Evolutionary conservation across 495 filamentous ascomycete species (phyloP), one percentile per base, ranked within the genome.

Genomic region (Hypoxylon fuscum): DNA sequence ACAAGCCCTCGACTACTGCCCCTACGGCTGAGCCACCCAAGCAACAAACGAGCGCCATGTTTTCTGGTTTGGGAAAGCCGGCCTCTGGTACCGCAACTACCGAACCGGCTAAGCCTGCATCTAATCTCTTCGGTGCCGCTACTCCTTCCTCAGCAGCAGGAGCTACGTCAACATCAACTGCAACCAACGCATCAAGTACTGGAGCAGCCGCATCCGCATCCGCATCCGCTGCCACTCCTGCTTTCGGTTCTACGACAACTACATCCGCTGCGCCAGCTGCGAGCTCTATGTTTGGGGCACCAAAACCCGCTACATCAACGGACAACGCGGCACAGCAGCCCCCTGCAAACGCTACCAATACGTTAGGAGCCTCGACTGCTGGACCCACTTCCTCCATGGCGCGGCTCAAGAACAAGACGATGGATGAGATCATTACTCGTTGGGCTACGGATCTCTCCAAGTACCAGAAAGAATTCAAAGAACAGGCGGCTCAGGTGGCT

Each of bases 401-500:
- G 1, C 91, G 95, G 10, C 79, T 99, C 17, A 96, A 96, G 79
- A 96, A 96, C 72, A 98, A 96, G 78, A 96, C 94, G 1, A 98
- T 99, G 94, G 95, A 98, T 68, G 96, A 99, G 72, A 98, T 99
- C 64, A 92, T 99, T 68, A 97, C 90, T n/a, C 86, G 91, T 14
- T 99, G 96, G 96, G 95, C 95, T 0, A 89, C 91, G 0, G 95
- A 98, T 70, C 84, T 98, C 22, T 87, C 91, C 55, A 95, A 96
- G 68, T 97, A 98, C 70, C 93, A 97, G 71, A 92, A 94, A 70
- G 91, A 96, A 41, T 99, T 98, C 79, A 90, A 92, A 53, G 81
- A 87, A 2, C 92, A 97, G 70, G 96, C 96, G 0, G 76, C 86
- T 54, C 89, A 93, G 65, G 90, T 98, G 12, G 87, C 92, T 18